Percentiles rank a stretch among this genome's conserved stretches.
phyloP scores from a whole-genome alignment of 768 basidiomycete genomes.

The Piloderma croceum region DNA sequence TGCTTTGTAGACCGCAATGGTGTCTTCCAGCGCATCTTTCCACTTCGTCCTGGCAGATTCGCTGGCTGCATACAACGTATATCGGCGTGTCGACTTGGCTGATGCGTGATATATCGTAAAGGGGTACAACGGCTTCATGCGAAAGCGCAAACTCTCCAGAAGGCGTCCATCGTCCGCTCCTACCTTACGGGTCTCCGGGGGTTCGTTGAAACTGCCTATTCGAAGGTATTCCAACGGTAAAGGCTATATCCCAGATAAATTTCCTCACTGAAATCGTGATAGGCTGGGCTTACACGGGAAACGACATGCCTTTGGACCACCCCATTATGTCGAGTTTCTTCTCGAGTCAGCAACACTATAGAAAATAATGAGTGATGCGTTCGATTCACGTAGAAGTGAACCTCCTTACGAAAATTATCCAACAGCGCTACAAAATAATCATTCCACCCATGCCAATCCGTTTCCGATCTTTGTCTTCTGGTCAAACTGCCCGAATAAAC shows the following conservation, averaged over 20 bases:
- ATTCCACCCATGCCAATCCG: slow-evolving; percentile 64
- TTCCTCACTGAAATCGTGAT: background rate
- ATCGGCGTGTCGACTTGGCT: slow-evolving; percentile 49
- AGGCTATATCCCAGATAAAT: slow-evolving; percentile 42
- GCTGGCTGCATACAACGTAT: slow-evolving; percentile 64
- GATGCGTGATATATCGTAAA: slow-evolving; percentile 74
- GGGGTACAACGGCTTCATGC: slow-evolving; percentile 58
- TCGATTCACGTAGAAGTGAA: background rate
- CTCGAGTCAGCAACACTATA: slow-evolving; percentile 61
- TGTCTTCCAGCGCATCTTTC: slow-evolving; percentile 53
- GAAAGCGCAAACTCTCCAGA: slow-evolving; percentile 49
- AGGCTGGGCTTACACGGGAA: slow-evolving; percentile 50
- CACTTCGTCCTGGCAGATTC: slow-evolving; percentile 59
- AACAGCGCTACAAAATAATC: slow-evolving; percentile 62
- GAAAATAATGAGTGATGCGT: background rate
- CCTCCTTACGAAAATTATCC: slow-evolving; percentile 67
- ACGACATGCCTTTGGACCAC: slow-evolving; percentile 47
- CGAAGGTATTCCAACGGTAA: slow-evolving; percentile 76
- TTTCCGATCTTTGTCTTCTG: slow-evolving; percentile 57
- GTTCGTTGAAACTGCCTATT: slow-evolving; percentile 55
- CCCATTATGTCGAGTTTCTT: slow-evolving; percentile 50
- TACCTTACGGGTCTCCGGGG: slow-evolving; percentile 61
- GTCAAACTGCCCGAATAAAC: slow-evolving; percentile 61
- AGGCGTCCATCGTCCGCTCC: slow-evolving; percentile 52
- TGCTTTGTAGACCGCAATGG: slow-evolving; percentile 57